Evolutionary conservation across 768 basidiomycete genomes (phyloP).

Genomic region (Exsudoporus frostii): DNA sequence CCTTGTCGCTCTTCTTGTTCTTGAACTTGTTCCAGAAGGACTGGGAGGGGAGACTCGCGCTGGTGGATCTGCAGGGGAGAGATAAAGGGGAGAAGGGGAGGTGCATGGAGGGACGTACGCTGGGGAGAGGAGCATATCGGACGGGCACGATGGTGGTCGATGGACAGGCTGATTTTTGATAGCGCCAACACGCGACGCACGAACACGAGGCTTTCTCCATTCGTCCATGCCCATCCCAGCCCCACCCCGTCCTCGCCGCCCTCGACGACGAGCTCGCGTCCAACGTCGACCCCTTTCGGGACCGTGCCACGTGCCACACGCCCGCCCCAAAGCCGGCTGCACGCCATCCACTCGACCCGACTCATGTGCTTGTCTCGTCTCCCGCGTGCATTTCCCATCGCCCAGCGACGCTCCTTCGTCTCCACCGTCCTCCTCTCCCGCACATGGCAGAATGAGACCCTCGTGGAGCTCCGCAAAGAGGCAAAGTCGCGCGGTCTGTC

Average conservation of each 20-base stretch:
- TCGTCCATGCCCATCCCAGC: background rate
- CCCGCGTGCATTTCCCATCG: background rate
- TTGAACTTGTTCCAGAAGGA: constrained; percentile 67
- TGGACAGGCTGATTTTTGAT: constrained; percentile 24
- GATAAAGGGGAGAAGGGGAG: constrained; percentile 27
- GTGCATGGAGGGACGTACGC: constrained; percentile 49
- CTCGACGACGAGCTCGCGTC: constrained; percentile 1
- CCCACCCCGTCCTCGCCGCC: background rate
- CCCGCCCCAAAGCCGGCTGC: background rate
- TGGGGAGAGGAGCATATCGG: constrained; percentile 74
- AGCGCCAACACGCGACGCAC: constrained; percentile 37
- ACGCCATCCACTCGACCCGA: background rate
- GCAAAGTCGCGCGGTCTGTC: constrained; percentile 55
- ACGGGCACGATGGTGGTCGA: constrained; percentile 24
- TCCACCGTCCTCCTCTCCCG: constrained; percentile 56
- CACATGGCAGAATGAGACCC: constrained; percentile 52
- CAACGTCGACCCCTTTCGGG: background rate
- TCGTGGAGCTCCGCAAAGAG: constrained; percentile 50
- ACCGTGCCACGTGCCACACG: constrained; percentile 3
- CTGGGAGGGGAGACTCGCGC: constrained; percentile 52
- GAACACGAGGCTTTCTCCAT: constrained; percentile 49
- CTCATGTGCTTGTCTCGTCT: constrained; percentile 17
- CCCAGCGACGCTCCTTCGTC: constrained; percentile 37
- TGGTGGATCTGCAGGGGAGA: constrained; percentile 56
- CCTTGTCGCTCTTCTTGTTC: constrained; percentile 58